Evolutionary conservation across 768 basidiomycete species (phyloP), one percentile per base, ranked within the genome.

Genomic region (Dendrothele bispora): DNA sequence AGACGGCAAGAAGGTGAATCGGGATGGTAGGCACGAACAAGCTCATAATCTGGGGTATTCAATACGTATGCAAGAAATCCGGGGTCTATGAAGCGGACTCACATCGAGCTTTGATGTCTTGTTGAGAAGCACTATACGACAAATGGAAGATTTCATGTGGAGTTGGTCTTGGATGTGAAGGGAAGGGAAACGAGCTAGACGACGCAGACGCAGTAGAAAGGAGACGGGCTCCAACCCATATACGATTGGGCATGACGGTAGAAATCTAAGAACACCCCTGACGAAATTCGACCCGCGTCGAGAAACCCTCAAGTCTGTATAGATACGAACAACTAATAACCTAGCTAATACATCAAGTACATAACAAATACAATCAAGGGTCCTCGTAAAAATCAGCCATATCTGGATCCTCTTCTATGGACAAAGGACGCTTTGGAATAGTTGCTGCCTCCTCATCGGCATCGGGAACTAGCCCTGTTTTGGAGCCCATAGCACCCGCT

Each of bases 21-120:
- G 3, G 88, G 88, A 57, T 91, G 88, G 58, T 88, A 79, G 8
- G 71, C 60, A 37, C 83, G 80, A 30, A 86, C 87, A 32, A 90
- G 77, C 25, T 89, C 87, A 55, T 83, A 88, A 61, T 89, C 88
- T 88, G 51, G n/a, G n/a, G n/a, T n/a, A 34, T 10, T 32, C 7
- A 46, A 22, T 8, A 17, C 24, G 21, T 25, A 27, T 10, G 7
- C 17, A 3, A 5, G 14, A n/a, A 21, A 22, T 15, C 11, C 24
- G 32, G 25, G 15, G 3, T 17, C 3, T 12, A 7, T 24, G 39
- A 28, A 35, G 7, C 21, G 29, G 37, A 57, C 69, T 45, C 22
- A 73, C 71, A 73, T 22, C 71, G 58, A 26, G 64, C 60, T 48
- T 73, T 73, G 15, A 73, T 66, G 37, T 70, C 61, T 15, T 58